phyloP scores from a whole-genome alignment of 2,329 filamentous ascomycete species.

The Fusarium citri region DNA sequence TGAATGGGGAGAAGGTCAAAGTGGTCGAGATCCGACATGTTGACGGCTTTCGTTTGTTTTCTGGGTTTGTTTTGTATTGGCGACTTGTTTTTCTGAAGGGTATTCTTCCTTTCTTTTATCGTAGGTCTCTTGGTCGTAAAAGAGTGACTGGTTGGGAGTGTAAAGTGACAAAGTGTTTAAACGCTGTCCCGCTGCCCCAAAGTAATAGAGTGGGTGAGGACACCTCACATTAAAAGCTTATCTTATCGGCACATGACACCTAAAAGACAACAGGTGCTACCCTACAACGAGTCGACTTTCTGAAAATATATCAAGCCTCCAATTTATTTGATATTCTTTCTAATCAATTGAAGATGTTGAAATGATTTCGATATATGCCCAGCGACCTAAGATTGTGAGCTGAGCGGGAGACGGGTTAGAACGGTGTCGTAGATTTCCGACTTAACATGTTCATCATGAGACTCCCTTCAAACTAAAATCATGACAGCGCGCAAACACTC shows the following conservation, averaged over 20 bases:
- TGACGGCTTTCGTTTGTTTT: slow-evolving; percentile 26
- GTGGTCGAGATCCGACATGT: slow-evolving; percentile 72
- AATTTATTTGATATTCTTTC: background rate
- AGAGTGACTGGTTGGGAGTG: slow-evolving; percentile 32
- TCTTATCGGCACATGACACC: slow-evolving; percentile 55
- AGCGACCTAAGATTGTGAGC: background rate
- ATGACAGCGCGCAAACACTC: background rate
- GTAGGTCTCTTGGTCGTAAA: slow-evolving; percentile 7
- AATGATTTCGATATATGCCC: background rate
- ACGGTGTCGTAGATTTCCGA: no score
- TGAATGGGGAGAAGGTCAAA: slow-evolving; percentile 86
- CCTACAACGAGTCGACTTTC: slow-evolving; percentile 18
- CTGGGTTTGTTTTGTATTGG: background rate
- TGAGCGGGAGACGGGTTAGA: background rate
- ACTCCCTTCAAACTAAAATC: background rate
- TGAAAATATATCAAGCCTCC: background rate
- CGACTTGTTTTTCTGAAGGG: background rate
- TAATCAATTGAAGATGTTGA: background rate
- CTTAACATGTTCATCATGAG: no score
- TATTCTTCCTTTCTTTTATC: background rate
- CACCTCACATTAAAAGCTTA: slow-evolving; percentile 51
- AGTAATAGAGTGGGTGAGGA: slow-evolving; percentile 44
- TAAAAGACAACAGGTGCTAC: slow-evolving; percentile 20
- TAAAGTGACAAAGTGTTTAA: slow-evolving; percentile 17
- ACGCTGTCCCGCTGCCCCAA: slow-evolving; percentile 2